A percentile compares a stretch with the other conserved stretches of the same genome.
Conservation (phyloP, 805 yeast species). For the Candida namnaoensis region DNA sequence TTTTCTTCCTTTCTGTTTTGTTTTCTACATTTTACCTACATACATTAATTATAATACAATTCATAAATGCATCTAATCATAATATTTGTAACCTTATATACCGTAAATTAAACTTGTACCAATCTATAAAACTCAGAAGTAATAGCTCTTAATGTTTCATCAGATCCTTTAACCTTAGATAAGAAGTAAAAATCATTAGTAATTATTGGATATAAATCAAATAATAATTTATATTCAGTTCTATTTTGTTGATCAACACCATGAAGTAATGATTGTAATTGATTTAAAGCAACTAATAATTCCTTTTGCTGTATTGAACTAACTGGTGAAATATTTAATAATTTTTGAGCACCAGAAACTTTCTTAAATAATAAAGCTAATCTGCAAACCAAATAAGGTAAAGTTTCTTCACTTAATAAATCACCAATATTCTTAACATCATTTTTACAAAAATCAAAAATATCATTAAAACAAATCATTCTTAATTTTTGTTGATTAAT, state of each 20-base stretch:
- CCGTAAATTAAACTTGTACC: neutral
- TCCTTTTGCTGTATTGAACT: constrained; percentile 61
- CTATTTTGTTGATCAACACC: neutral
- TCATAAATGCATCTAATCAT: too few species aligned
- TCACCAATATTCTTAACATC: neutral
- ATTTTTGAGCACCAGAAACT: constrained; percentile 51
- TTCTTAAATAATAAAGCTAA: constrained; percentile 53
- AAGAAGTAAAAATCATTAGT: neutral
- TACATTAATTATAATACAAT: too few species aligned
- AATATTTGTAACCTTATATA: too few species aligned
- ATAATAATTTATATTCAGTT: neutral
- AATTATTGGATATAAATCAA: constrained; percentile 4
- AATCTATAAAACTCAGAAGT: neutral
- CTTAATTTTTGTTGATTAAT: constrained; percentile 41
- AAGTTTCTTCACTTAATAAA: constrained; percentile 18
- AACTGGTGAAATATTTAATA: constrained; percentile 56
- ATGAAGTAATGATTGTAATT: constrained; percentile 25
- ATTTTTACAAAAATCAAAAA: constrained; percentile 29
- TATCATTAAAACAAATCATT: constrained; percentile 44
- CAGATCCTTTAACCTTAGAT: neutral
- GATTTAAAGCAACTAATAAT: constrained; percentile 35
- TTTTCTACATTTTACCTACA: too few species aligned
- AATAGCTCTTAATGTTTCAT: neutral
- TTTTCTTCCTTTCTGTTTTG: neutral
- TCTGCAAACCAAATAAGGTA: constrained; percentile 48